A percentile compares a stretch with the other conserved stretches of the same genome.
These are phyloP conservation scores for Chaetomium tenue DNA, from an alignment of 495 filamentous ascomycete species.

Conservation along the genomic window DNA sequence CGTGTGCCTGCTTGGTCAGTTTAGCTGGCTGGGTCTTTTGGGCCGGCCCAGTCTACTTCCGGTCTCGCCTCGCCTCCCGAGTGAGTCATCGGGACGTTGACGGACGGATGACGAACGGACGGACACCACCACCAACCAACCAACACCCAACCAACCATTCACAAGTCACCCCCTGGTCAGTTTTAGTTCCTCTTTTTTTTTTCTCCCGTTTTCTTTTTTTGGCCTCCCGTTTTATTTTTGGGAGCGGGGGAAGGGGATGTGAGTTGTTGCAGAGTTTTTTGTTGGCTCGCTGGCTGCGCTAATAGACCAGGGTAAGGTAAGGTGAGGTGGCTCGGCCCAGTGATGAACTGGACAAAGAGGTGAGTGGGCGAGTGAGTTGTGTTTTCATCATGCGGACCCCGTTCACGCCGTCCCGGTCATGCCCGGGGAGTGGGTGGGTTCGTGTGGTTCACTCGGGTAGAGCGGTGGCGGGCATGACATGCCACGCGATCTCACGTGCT, in stretches of 20 bases:
- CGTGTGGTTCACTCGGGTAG: neutral
- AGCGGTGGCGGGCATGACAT: neutral
- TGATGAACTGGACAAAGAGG: too few species aligned
- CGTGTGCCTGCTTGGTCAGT: neutral
- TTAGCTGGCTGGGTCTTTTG: neutral
- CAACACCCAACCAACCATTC: neutral
- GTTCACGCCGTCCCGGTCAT: neutral
- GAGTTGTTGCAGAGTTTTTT: too few species aligned
- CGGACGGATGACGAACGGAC: neutral
- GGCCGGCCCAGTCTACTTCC: neutral
- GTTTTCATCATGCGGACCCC: too few species aligned
- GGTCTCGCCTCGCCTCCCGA: constrained; percentile 10
- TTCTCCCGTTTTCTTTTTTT: neutral
- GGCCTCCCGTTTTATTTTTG: neutral
- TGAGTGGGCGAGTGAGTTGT: too few species aligned
- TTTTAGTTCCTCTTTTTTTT: neutral
- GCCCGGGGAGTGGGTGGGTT: neutral
- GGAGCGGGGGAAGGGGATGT: too few species aligned
- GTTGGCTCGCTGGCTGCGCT: too few species aligned
- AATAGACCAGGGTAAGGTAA: too few species aligned
- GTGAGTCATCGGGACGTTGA: constrained; percentile 19
- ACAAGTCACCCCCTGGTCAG: neutral
- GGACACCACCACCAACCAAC: neutral
- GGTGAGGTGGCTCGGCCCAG: too few species aligned
- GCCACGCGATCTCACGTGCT: neutral